A percentile compares a stretch with the other conserved stretches of the same genome.
Evolutionary conservation across 805 yeast species (phyloP).

Genomic region (Candida awuae): DNA sequence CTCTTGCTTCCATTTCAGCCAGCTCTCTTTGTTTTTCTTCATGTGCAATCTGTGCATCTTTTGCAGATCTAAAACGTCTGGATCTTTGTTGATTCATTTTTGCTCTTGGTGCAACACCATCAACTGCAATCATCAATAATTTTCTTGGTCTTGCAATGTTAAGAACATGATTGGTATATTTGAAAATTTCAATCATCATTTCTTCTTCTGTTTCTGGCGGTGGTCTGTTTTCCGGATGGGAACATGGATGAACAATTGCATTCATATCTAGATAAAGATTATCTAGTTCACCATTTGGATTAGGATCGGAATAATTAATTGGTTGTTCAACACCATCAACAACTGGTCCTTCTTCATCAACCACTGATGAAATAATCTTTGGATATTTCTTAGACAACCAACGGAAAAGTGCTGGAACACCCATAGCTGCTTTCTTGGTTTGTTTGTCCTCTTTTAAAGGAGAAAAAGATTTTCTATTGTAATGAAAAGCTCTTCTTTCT

Average conservation of each 20-base stretch:
- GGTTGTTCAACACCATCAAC: constrained; percentile 60
- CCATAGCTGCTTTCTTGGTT: constrained; percentile 40
- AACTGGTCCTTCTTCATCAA: constrained; percentile 57
- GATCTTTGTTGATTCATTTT: constrained; percentile 97
- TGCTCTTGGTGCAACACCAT: constrained; percentile 98
- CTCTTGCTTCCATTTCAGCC: constrained; percentile 51
- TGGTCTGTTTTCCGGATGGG: constrained; percentile 95
- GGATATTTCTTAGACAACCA: constrained; percentile 94
- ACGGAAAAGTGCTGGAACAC: constrained; percentile 96
- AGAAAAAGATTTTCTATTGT: neutral
- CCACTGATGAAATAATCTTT: constrained; percentile 82
- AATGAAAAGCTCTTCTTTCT: no score
- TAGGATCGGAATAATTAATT: constrained; percentile 60
- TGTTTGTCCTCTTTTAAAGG: neutral
- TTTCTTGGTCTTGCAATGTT: constrained; percentile 94
- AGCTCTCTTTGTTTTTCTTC: constrained; percentile 58
- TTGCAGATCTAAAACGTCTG: constrained; percentile 85
- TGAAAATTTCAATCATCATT: constrained; percentile 89
- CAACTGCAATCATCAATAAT: constrained; percentile 89
- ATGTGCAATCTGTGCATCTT: constrained; percentile 75
- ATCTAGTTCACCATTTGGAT: constrained; percentile 94
- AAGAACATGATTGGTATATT: constrained; percentile 84
- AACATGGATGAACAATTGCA: constrained; percentile 98
- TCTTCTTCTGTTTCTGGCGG: constrained; percentile 96
- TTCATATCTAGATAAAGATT: constrained; percentile 95